Base-by-base conservation (phyloP, 345 rosid species). In the Litchi chinensis region DNA sequence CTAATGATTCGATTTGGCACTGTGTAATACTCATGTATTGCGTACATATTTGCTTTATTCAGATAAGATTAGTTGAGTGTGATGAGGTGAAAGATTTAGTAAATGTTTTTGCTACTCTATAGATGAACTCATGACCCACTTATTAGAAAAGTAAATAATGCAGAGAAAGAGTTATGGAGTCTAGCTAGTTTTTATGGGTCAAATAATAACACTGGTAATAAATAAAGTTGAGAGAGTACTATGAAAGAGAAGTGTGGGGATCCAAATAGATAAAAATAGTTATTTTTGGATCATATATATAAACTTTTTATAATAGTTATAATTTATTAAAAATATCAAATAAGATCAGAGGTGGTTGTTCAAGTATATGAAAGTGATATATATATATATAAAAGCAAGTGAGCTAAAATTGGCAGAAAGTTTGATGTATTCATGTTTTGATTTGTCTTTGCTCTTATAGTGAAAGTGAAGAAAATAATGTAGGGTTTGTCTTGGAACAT, bases 321-420 rank as follows among this genome's bases (percentile, higher is more conserved):
- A 32, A 50, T 3, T 50, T 50, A 43, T 24, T 13, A 46, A 43
- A 19, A 46, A 43, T 12, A 50, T 11, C 0, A 50, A 0, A 50
- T 50, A 50, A 41, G 7, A 5, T 41, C 44, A 4, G 15, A 2
- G 41, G 54, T 74, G 65, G 44, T 71, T 72, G 65, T 56, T 10
- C 18, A 18, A 32, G 24, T 50, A 13, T 22, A 13, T 50, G 59
- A 54, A 54, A 16, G 59, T 16, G 59, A 6, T 71, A 8, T 16
- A 37, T 19, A 16, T 32, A 32, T 26, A 3, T 18, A 5, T 8
- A 16, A 10, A 71, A 9, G 75, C 26, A 71, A 32, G 46, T 39
- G 76, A 73, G 76, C 66, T 67, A 40, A 79, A 74, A 37, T 32
- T 66, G 40, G 73, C 48, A 57, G 59, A 74, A 79, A 68, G 74